Evolutionary conservation across 176 grass and related monocot species (phyloP).

Genomic region (Rhynchospora breviuscula): DNA sequence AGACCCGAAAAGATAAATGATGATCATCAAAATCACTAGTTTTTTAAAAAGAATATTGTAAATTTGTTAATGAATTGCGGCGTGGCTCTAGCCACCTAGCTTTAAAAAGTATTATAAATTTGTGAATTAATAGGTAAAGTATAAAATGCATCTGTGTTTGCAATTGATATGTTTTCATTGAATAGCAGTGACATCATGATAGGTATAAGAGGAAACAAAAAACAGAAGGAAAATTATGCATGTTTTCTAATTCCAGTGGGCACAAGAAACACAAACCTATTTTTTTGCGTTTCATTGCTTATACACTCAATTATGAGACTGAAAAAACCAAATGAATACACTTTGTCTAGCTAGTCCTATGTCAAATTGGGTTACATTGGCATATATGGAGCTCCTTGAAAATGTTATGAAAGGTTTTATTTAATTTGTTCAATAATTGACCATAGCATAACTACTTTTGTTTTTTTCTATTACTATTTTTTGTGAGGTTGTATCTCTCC

Average conservation of each 20-base stretch:
- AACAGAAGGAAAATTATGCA: not conserved
- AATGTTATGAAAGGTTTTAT: not conserved
- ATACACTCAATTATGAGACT: not conserved
- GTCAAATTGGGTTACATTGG: not conserved
- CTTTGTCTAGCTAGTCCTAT: not conserved
- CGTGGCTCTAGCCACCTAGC: no score
- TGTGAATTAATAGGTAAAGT: not conserved
- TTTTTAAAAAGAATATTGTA: not conserved
- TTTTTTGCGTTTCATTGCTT: not conserved
- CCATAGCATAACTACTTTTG: not conserved
- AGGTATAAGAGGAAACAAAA: no score
- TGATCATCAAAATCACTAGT: not conserved
- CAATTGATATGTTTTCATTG: not conserved
- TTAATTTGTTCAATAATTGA: not conserved
- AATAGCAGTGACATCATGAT: not conserved
- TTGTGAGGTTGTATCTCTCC: not conserved
- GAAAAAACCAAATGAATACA: not conserved
- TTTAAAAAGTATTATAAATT: not conserved
- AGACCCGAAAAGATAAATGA: not conserved
- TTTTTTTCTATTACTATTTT: not conserved
- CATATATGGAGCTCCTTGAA: not conserved
- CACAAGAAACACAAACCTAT: not conserved
- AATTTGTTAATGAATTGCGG: not conserved
- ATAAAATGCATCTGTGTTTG: not conserved
- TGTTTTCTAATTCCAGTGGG: not conserved